Base-by-base conservation (phyloP, 75 land plant species). In the Larix kaempferi region DNA sequence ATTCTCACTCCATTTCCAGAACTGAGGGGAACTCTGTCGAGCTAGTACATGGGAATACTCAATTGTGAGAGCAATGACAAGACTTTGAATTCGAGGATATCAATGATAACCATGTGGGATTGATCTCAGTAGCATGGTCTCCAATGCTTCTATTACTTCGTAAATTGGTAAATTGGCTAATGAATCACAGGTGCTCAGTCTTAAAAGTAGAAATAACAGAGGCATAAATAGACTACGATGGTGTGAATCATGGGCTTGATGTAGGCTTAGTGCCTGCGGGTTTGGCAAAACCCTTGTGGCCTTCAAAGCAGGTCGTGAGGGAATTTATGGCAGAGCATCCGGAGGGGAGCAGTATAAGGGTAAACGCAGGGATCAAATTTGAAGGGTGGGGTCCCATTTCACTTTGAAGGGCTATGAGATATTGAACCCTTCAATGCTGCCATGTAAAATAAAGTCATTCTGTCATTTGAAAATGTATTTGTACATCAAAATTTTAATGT, bases 101-200 rank as follows among this genome's bases (percentile, higher is more conserved):
- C n/a, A n/a, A n/a, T n/a, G n/a, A n/a, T n/a, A n/a, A n/a, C 71
- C 94, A 88, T 71, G 90, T 92, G 16, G 92, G 94, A 63, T 92
- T 12, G 83, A 90, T 74, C 21, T 90, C 58, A 82, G 88, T 65
- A 73, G 80, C 74, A 10, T 90, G 80, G 58, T 6, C 1, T 92
- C 95, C 13, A 72, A 61, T 12, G 21, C 13, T 1, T 77, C 95
- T 13, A 80, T 72, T 10, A 13, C 83, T 3, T 92, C 78, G 0
- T 69, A 57, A n/a, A 57, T 15, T 15, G 58, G 58, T 15, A 8
- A 8, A 15, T 8, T 15, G 58, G 13, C 58, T 57, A 61, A 73
- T 16, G 80, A 71, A 8, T 19, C 37, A 15, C 26, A 65, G 54
- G 55, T 8, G 33, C 57, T 88, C 21, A 79, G 61, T 49, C 84